Percentiles rank a stretch among this genome's conserved stretches.
phyloP scores from a whole-genome alignment of 2,329 filamentous ascomycete genomes.

The Alternaria sp. region DNA sequence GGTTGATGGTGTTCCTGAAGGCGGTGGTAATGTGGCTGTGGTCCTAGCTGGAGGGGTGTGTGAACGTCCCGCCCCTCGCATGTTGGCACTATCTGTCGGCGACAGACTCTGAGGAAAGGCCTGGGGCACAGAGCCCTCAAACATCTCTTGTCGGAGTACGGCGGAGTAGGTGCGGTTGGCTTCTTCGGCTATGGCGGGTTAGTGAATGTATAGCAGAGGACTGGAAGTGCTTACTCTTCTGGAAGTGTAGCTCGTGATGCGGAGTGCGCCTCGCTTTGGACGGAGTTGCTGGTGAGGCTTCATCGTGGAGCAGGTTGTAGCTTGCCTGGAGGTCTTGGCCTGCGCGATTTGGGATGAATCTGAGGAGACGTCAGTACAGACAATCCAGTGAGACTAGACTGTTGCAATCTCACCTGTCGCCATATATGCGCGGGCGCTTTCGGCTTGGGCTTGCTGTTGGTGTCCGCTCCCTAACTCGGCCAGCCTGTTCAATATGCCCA shows the following conservation, averaged over 20 bases:
- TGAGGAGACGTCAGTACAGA: conserved; percentile 46
- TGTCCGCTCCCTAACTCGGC: conserved; percentile 65
- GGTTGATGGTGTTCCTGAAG: conserved; percentile 84
- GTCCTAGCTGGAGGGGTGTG: conserved; percentile 78
- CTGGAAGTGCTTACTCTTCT: conserved; percentile 66
- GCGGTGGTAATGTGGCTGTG: conserved; percentile 69
- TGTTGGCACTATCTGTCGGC: conserved; percentile 59
- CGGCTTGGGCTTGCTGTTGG: conserved; percentile 70
- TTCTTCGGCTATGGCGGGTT: conserved; percentile 72
- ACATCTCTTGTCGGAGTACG: conserved; percentile 87
- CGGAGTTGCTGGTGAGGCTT: conserved; percentile 89
- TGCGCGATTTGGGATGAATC: conserved; percentile 93
- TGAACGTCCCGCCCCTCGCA: conserved; percentile 72
- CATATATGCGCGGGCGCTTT: conserved; percentile 72
- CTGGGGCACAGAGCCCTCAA: conserved; percentile 88
- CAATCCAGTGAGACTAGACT: too few relatives aligned
- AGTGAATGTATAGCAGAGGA: conserved; percentile 4
- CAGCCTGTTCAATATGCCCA: conserved; percentile 66
- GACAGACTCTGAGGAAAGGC: conserved; percentile 66
- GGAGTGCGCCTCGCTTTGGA: conserved; percentile 83
- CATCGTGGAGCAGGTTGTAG: conserved; percentile 89
- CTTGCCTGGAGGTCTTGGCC: conserved; percentile 93
- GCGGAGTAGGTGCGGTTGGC: conserved; percentile 92
- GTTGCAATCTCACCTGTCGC: conserved; percentile 50
- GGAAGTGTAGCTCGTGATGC: conserved; percentile 90